Conservation (phyloP, 257 asterid species). For the Solanum dulcamara region DNA sequence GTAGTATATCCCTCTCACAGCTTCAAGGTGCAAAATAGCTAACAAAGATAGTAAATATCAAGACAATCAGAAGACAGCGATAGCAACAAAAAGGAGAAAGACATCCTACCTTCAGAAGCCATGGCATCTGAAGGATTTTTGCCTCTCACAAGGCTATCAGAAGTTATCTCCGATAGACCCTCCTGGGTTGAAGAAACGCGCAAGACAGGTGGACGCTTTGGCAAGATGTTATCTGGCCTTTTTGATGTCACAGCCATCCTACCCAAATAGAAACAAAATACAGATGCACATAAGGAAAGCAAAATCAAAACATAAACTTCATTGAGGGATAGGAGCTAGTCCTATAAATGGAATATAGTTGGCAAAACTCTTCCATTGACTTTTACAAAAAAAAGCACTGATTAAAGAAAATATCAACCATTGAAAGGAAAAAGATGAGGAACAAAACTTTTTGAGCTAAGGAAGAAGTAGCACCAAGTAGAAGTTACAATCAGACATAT, state of each 20-base stretch:
- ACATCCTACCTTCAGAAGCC: constrained; percentile 49
- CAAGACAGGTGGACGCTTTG: constrained; percentile 71
- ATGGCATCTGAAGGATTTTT: constrained; percentile 23
- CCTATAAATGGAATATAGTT: background rate
- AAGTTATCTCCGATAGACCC: constrained; percentile 37
- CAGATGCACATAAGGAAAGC: background rate
- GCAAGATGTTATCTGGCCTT: constrained; percentile 58
- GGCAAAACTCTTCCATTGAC: background rate
- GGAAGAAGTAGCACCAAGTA: background rate
- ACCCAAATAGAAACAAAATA: background rate
- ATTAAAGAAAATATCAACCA: background rate
- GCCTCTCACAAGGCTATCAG: constrained; percentile 35
- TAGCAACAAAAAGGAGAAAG: background rate
- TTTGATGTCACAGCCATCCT: constrained; percentile 19
- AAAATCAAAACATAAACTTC: background rate
- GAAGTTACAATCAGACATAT: background rate
- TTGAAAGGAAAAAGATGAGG: background rate
- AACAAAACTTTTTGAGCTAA: background rate
- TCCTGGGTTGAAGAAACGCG: constrained; percentile 60
- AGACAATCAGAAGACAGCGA: background rate
- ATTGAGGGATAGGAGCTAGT: background rate
- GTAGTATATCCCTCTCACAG: background rate
- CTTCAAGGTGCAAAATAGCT: background rate
- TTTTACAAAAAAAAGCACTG: background rate
- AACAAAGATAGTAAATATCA: background rate